Conservation (phyloP, 176 grass and related monocot genomes). For the Olyra latifolia region DNA sequence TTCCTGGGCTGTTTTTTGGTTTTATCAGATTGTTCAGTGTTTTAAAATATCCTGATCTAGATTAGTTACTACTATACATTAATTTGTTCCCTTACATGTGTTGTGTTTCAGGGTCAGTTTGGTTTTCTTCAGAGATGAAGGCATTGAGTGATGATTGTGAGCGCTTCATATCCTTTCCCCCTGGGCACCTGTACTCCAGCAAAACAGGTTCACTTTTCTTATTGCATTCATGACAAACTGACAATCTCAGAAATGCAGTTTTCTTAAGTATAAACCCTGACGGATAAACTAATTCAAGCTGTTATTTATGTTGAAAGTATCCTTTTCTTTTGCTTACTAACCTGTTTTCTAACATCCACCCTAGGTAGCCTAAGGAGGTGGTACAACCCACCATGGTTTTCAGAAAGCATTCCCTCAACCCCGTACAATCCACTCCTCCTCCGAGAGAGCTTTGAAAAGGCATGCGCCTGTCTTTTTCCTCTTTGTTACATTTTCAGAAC, state of each 20-base stretch:
- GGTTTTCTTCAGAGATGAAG: slow-evolving; percentile 99
- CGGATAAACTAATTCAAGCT: slow-evolving; percentile 1
- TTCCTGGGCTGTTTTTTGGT: background rate
- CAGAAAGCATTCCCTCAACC: slow-evolving; percentile 74
- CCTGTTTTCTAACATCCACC: slow-evolving; percentile 12
- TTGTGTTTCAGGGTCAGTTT: slow-evolving; percentile 80
- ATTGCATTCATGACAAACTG: slow-evolving; percentile 19
- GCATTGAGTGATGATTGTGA: slow-evolving; percentile 97
- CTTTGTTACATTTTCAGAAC: slow-evolving; percentile 11
- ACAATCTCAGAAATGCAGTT: background rate
- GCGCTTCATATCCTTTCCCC: slow-evolving; percentile 87
- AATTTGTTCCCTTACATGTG: background rate
- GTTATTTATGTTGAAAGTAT: slow-evolving; percentile 23
- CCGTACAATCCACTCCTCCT: slow-evolving; percentile 80
- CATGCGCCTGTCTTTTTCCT: slow-evolving; percentile 27
- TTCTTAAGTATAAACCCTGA: background rate
- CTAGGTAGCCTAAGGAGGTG: slow-evolving; percentile 82
- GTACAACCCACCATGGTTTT: slow-evolving; percentile 94
- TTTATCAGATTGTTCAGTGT: background rate
- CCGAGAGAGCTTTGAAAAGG: slow-evolving; percentile 87
- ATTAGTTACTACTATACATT: slow-evolving; percentile 1
- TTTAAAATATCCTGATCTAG: background rate
- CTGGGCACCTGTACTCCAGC: slow-evolving; percentile 97
- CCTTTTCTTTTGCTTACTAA: slow-evolving; percentile 18
- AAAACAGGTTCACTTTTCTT: slow-evolving; percentile 65